Evolutionary conservation across 1,284 basidiomycete species (phyloP).

Genomic region (Ceratobasidium sp.): DNA sequence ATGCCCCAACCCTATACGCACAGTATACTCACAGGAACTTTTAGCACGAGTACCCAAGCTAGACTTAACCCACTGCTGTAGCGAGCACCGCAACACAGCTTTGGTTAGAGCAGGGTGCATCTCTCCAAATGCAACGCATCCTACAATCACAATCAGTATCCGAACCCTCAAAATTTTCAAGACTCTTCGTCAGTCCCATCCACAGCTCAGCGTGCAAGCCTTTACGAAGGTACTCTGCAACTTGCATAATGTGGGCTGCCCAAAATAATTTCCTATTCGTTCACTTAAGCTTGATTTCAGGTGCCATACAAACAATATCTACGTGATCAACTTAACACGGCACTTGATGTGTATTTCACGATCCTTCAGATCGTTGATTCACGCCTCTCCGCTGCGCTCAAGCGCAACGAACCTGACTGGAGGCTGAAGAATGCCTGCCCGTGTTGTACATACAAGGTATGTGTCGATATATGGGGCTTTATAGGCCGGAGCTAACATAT

Average conservation of each 20-base stretch:
- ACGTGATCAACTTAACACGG: constrained; percentile 45
- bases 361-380: constrained; percentile 45
- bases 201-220: constrained; percentile 52
- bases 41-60: background rate
- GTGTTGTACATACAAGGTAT: constrained; percentile 48
- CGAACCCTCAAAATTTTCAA: constrained; percentile 51
- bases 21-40: background rate
- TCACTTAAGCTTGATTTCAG: too few species aligned
- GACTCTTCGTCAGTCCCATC: constrained; percentile 46
- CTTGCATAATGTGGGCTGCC: constrained; percentile 48
- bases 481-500: background rate
- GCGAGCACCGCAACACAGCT: constrained; percentile 4
- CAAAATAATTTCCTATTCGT: too few species aligned
- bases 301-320: constrained; percentile 47
- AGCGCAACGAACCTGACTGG: constrained; percentile 46
- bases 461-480: background rate
- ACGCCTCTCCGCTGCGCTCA: constrained; percentile 45
- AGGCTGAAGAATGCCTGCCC: constrained; percentile 49
- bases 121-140: constrained; percentile 24
- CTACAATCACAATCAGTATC: constrained; percentile 49
- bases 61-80: background rate
- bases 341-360: constrained; percentile 49
- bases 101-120: background rate
- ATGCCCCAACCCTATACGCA: background rate
- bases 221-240: constrained; percentile 53